Conservation (phyloP, 129 eudicot genomes). For the Artemisia argyi region DNA sequence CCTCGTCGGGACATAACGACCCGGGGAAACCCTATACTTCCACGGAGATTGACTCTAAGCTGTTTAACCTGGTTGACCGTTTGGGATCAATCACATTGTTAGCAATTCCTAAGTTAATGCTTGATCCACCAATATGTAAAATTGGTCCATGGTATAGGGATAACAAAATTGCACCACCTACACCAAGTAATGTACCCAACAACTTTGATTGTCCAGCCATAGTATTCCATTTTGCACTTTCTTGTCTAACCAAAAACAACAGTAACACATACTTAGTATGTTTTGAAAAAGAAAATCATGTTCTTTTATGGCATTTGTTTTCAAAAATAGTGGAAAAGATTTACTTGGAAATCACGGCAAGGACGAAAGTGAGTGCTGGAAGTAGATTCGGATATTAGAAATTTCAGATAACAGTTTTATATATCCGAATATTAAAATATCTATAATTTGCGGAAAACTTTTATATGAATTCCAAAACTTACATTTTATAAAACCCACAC, state of each 20-base stretch:
- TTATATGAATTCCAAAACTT: no score
- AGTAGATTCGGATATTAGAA: slow-evolving; percentile 55
- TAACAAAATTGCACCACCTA: slow-evolving; percentile 76
- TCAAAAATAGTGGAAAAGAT: not conserved
- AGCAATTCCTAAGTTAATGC: slow-evolving; percentile 40
- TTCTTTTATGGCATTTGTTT: not conserved
- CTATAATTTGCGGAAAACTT: no score
- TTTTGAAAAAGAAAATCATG: no score
- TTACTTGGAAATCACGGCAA: slow-evolving; percentile 71
- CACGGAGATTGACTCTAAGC: no score
- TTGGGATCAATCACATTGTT: no score
- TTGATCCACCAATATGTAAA: slow-evolving; percentile 51
- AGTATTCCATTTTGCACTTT: slow-evolving; percentile 52
- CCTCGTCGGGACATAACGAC: no score
- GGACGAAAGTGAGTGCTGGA: slow-evolving; percentile 77
- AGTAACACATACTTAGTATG: not conserved
- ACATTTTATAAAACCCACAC: no score
- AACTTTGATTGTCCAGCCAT: slow-evolving; percentile 73
- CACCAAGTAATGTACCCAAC: slow-evolving; percentile 63
- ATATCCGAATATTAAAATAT: no score
- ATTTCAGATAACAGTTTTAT: no score
- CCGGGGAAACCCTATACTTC: no score
- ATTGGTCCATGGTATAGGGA: slow-evolving; percentile 84
- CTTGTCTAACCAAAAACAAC: slow-evolving; percentile 46
- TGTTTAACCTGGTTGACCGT: no score